Evolutionary conservation across 2,329 filamentous ascomycete species (phyloP), one percentile per base, ranked within the genome.

Genomic region (Acephala macrosclerotiorum): DNA sequence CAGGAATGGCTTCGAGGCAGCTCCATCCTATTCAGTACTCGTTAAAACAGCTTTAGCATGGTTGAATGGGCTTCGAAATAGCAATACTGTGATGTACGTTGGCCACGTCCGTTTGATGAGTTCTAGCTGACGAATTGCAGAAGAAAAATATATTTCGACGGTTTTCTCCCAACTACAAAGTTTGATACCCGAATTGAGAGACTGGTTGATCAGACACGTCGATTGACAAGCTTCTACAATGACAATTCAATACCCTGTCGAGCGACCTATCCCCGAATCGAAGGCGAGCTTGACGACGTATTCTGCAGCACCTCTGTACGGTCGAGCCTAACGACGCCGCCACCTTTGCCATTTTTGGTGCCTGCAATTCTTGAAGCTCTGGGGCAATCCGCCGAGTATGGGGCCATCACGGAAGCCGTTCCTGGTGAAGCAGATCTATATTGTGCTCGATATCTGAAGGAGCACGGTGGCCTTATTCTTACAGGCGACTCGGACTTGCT

Each of bases 401-500:
- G 68, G 4, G 73, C 68, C 66, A 74, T 83, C 53, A 82, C 80
- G 9, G 79, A 82, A 26, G 82, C 96, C 14, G 90, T 97, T 0
- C 89, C 93, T 0, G 94, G 92, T 0, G 95, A 98, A 78, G 95
- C 95, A 1, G 95, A 98, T 75, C 79, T 83, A 26, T 96, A 88
- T 79, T 97, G 94, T 76, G 93, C 93, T 2, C 79, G 83, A 16
- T 83, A 88, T 61, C 83, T 92, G 7, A 82, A 82, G n/a, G 68
- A 80, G 2, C 75, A 82, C 35, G 81, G 84, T 1, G 87, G 86
- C 0, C 80, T 82, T 1, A 84, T 93, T 16, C 78, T 97, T 7
- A 96, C 93, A 0, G 89, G 88, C n/a, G 95, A 98, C 73, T 96
- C 94, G 0, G 95, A 98, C 74, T 83, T 97, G 9, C 80, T 97